A percentile compares a stretch with the other conserved stretches of the same genome.
Evolutionary conservation across 129 eudicot species (phyloP).

Genomic region (Centella asiatica): DNA sequence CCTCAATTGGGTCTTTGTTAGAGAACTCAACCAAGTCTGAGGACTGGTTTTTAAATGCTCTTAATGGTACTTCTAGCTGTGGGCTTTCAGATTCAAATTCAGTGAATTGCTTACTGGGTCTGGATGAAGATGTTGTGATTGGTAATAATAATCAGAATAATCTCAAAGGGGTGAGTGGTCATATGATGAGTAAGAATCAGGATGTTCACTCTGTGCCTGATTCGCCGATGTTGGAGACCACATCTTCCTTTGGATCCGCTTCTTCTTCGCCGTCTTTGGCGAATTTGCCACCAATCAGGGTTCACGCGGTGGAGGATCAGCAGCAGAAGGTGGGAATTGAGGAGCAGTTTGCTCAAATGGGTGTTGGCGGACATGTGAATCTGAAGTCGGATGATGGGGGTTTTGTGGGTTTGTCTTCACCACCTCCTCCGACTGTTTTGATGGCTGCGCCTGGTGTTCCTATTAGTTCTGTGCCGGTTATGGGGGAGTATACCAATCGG

Average conservation of each 20-base stretch:
- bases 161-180: conserved; percentile 7
- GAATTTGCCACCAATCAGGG: conserved; percentile 41
- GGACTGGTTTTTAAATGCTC: conserved; percentile 44
- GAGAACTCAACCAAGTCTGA: conserved; percentile 27
- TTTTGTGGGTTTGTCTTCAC: conserved; percentile 10
- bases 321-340: conserved; percentile 32
- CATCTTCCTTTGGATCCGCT: conserved; percentile 48
- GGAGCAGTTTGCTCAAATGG: conserved; percentile 42
- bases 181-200: conserved; percentile 1
- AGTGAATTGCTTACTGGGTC: conserved; percentile 35
- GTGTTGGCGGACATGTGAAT: conserved; percentile 9
- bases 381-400: conserved; percentile 21
- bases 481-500: conserved; percentile 29
- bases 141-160: background rate
- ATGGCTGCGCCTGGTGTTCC: conserved; percentile 12
- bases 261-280: conserved; percentile 38
- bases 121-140: conserved; percentile 22
- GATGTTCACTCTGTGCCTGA: conserved; percentile 48
- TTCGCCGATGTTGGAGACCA: conserved; percentile 38
- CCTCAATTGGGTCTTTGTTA: conserved; percentile 23
- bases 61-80: conserved; percentile 19
- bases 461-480: conserved; percentile 13
- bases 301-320: conserved; percentile 29
- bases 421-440: conserved; percentile 13
- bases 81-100: conserved; percentile 43